phyloP scores from a whole-genome alignment of 2,329 filamentous ascomycete genomes.

The Botrytis sinoallii region DNA sequence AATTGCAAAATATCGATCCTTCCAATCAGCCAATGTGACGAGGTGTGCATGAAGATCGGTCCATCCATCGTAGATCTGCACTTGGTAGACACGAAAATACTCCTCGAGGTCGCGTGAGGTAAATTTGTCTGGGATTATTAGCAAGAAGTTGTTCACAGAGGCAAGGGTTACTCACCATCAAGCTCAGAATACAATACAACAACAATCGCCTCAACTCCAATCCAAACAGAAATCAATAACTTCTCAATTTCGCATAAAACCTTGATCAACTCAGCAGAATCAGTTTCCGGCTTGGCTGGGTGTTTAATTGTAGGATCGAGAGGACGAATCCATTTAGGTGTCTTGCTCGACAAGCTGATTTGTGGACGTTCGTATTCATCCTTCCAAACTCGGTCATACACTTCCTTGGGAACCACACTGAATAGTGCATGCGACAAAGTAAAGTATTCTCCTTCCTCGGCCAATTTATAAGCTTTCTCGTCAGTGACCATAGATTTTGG shows the following conservation, averaged over 20 bases:
- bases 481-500: neutral
- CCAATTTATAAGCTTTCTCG: neutral
- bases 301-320: neutral
- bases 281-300: neutral
- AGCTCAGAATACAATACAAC: conserved; percentile 6
- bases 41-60: neutral
- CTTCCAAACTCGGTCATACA: conserved; percentile 4
- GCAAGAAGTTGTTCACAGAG: neutral
- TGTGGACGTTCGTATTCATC: neutral
- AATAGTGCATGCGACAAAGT: neutral
- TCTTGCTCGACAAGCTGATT: neutral
- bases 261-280: neutral
- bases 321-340: conserved; percentile 7
- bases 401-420: neutral
- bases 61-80: neutral
- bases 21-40: neutral
- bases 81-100: conserved; percentile 1
- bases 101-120: neutral
- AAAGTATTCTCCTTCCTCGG: neutral
- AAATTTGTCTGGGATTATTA: conserved; percentile 3
- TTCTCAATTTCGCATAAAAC: conserved; percentile 9
- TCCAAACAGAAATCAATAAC: conserved; percentile 10
- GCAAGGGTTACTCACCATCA: neutral
- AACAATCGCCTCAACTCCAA: conserved; percentile 13
- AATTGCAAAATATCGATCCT: conserved; percentile 10